Evolutionary conservation across 768 basidiomycete genomes (phyloP), one percentile per base, ranked within the genome.

Genomic region (Podaxis mareebaensis): DNA sequence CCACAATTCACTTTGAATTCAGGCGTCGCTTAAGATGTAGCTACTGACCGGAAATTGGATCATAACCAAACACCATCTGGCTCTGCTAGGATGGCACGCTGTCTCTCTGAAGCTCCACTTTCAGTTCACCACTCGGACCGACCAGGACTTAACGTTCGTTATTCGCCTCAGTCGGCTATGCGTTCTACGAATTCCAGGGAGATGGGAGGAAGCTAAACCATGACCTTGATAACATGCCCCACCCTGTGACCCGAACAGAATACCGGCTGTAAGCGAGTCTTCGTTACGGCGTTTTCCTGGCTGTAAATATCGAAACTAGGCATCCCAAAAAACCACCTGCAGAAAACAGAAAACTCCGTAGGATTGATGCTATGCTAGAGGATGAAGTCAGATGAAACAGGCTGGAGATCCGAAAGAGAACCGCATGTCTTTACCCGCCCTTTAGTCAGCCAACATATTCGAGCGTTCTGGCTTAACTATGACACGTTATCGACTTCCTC

Each of bases 81-180:
- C 17, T 20, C 20, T 22, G 44, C 15, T 8, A 20, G 15, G 5
- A 5, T 46, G 7, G 8, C n/a, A 10, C 6, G 4, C 26, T 36
- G 30, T 33, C n/a, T 48, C 42, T 28, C 26, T 12, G 8, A 33
- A 30, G 11, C 10, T 46, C 26, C 44, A 20, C n/a, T 13, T 24
- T 17, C 22, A 10, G 39, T 17, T 15, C 24, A 44, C 5, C n/a
- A 30, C 33, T 33, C 8, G 33, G 8, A 10, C 30, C 30, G 30
- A 33, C 7, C 30, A 10, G 8, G 30, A 33, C 30, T 33, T 33
- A n/a, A 67, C 70, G 11, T 51, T 70, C 15, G 30, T 17, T 72
- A 4, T 62, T 66, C 11, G 67, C 69, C 15, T 33, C 8, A 33
- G 48, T 73, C 24, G 60, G 64, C 8, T 73, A 70, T 30, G 61